phyloP scores from a whole-genome alignment of 2,329 filamentous ascomycete species.

The Fusarium pseudoanthophilum region DNA sequence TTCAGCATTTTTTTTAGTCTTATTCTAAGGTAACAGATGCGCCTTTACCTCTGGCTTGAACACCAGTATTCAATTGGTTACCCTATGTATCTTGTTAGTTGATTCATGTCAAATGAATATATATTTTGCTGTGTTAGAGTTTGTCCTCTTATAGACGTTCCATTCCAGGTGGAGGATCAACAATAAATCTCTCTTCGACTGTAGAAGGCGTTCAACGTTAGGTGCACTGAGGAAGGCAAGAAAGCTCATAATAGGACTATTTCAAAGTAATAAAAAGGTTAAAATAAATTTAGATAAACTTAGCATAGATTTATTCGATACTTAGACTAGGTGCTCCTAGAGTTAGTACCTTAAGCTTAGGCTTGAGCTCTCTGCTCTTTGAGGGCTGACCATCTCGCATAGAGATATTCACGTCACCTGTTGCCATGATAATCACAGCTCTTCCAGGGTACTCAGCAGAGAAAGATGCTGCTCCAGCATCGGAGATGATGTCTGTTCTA shows the following conservation, averaged over 20 bases:
- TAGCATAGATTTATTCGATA: background rate
- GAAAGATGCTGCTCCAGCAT: background rate
- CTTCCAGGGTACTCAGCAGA: background rate
- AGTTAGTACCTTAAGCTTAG: background rate
- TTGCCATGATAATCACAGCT: no score
- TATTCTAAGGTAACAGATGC: no score
- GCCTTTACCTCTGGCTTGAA: background rate
- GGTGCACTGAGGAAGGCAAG: no score
- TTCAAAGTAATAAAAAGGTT: background rate
- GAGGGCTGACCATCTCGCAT: no score
- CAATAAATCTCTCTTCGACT: background rate
- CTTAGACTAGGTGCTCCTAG: background rate
- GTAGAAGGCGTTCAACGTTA: background rate
- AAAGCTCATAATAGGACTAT: no score
- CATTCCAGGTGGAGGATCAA: accelerated
- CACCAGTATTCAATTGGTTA: background rate
- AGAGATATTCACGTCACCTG: no score
- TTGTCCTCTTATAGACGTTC: accelerated
- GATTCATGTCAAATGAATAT: accelerated
- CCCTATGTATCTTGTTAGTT: background rate
- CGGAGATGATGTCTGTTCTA: accelerated
- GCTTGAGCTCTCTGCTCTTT: no score
- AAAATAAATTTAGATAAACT: background rate
- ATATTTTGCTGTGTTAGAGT: background rate
- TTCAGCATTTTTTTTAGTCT: background rate